Base-by-base conservation (phyloP, 176 grass and related monocot genomes). In the Cymbopogon citratus region DNA sequence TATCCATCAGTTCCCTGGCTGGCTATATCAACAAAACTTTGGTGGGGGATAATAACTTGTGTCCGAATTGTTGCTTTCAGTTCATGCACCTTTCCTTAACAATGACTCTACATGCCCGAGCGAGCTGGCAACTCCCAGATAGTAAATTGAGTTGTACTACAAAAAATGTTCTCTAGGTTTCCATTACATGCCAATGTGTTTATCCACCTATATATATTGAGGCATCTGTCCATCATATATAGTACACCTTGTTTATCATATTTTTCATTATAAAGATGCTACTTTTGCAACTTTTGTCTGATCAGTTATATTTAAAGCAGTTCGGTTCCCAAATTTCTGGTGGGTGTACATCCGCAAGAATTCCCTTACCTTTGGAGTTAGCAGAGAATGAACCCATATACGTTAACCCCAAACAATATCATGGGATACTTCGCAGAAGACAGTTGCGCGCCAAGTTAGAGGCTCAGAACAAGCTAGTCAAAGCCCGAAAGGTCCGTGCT, bases 381-480 rank as follows among this genome's bases (percentile, higher is more conserved):
- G 88, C 92, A 35, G 90, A 69, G 25, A 88, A 92, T 77, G 95
- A 89, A 40, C 84, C 80, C 40, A 91, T 92, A 78, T 97, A 92
- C 84, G 95, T 97, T 44, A 97, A 97, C 64, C 89, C 90, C 33
- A 97, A 97, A 23, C 95, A 97, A 75, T 97, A 97, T 75, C 78
- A 69, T 12, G 95, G 89, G 33, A 97, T 97, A 75, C 84, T 97
- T 39, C 84, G 95, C 33, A 91, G 95, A 78, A 90, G 95, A 65
- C 92, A 92, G 43, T 75, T 97, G 27, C 92, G 95, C 13, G 92
- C 95, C 49, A 97, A 92, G 83, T 75, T 94, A 84, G 88, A 92
- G 92, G 92, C 92, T 73, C 69, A 91, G 86, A 97, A 94, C 29
- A 97, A 87, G 25, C 86, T 86, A 57, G 72, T 40, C 6, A 92